Evolutionary conservation across 75 land plant species (phyloP).

Genomic region (Pinus albicaulis): DNA sequence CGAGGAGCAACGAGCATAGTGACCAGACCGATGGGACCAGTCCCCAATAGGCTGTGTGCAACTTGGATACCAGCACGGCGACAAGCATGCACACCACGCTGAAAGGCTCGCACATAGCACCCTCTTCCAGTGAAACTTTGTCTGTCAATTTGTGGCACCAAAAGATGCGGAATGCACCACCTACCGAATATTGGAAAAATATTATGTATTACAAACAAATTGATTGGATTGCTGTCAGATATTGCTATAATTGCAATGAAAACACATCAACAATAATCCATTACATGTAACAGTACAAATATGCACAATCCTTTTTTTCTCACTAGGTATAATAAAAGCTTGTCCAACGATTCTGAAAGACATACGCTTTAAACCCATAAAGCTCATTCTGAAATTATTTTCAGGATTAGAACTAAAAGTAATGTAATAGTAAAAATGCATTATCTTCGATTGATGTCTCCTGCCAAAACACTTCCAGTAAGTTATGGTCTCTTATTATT

Average conservation of each 20-base stretch:
- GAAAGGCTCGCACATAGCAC: constrained; percentile 49
- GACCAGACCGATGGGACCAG: constrained; percentile 88
- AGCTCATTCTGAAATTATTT: too few relatives aligned
- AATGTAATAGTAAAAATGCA: too few relatives aligned
- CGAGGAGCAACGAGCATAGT: constrained; percentile 82
- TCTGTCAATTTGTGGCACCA: constrained; percentile 50
- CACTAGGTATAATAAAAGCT: not conserved
- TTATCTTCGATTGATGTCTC: too few relatives aligned
- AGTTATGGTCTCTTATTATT: too few relatives aligned
- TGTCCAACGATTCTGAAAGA: not conserved
- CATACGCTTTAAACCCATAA: too few relatives aligned
- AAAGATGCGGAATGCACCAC: constrained; percentile 42
- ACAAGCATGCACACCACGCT: constrained; percentile 80
- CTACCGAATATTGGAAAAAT: constrained; percentile 10
- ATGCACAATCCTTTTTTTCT: not conserved
- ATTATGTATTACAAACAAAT: not conserved
- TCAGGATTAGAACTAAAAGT: too few relatives aligned
- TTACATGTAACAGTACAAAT: not conserved
- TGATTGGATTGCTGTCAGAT: not conserved
- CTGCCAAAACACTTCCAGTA: too few relatives aligned
- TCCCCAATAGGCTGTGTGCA: constrained; percentile 82
- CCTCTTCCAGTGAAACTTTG: constrained; percentile 37
- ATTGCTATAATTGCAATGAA: not conserved
- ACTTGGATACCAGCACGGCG: constrained; percentile 70
- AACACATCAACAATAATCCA: not conserved